Percentiles rank a stretch among this genome's conserved stretches.
These are phyloP conservation scores for Kurtzmaniella quercitrusa DNA, from an alignment of 1,139 yeast genomes.

Conservation along the genomic window DNA sequence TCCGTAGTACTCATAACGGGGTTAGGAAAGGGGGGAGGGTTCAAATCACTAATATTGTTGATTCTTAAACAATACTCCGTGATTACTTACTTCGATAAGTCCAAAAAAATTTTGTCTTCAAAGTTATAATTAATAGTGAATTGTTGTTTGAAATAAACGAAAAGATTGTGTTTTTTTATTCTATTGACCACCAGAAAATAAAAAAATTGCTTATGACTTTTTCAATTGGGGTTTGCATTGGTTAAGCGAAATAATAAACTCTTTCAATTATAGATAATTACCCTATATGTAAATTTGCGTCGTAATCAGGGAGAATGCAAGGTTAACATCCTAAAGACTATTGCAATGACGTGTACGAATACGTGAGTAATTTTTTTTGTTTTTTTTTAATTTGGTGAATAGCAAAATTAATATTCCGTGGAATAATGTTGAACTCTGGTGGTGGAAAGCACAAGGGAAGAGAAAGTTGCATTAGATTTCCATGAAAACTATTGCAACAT, in stretches of 20 bases:
- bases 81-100: too few species aligned
- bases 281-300: background rate
- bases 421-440: too few species aligned
- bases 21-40: background rate
- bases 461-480: too few species aligned
- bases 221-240: background rate
- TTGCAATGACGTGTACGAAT: background rate
- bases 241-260: background rate
- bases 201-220: background rate
- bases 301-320: background rate
- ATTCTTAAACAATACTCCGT: background rate
- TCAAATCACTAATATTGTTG: too few species aligned
- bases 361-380: background rate
- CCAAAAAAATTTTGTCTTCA: background rate
- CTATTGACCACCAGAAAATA: background rate
- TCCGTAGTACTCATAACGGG: background rate
- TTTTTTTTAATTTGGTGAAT: background rate
- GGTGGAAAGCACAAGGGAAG: too few species aligned
- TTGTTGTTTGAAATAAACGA: constrained; percentile 1
- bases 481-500: too few species aligned
- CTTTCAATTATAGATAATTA: background rate
- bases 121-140: background rate
- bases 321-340: background rate
- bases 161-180: background rate
- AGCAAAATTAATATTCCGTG: too few species aligned